Evolutionary conservation across 768 basidiomycete species (phyloP).

Genomic region (Ramaria rubella): DNA sequence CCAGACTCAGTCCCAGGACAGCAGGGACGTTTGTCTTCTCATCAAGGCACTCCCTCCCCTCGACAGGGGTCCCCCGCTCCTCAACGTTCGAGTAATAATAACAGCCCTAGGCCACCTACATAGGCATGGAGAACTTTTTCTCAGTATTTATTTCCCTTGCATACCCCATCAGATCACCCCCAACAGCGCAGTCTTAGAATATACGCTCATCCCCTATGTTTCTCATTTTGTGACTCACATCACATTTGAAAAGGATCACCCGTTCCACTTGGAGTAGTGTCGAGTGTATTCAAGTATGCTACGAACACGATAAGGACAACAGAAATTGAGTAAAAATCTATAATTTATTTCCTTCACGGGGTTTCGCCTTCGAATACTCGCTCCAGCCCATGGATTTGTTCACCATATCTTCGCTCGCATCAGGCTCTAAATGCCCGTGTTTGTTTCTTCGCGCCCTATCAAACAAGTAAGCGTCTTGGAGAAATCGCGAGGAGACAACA

Average conservation of each 20-base stretch:
- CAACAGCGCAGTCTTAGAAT: no score
- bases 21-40: neutral
- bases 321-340: no score
- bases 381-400: constrained; percentile 47
- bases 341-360: no score
- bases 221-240: no score
- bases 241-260: no score
- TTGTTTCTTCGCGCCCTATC: constrained; percentile 81
- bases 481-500: constrained; percentile 18
- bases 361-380: constrained; percentile 7
- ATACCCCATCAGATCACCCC: no score
- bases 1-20: constrained; percentile 1
- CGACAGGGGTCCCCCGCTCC: constrained; percentile 8
- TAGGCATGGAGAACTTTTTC: neutral
- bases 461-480: neutral
- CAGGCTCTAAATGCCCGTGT: constrained; percentile 83
- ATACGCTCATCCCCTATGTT: no score
- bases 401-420: constrained; percentile 73
- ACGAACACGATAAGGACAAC: no score
- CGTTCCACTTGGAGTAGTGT: no score
- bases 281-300: no score
- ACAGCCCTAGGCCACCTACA: neutral
- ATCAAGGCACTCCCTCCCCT: neutral
- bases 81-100: neutral
- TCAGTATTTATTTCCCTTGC: no score